A percentile compares a stretch with the other conserved stretches of the same genome.
phyloP scores from a whole-genome alignment of 2,329 filamentous ascomycete genomes.

The Teratosphaeria nubilosa region DNA sequence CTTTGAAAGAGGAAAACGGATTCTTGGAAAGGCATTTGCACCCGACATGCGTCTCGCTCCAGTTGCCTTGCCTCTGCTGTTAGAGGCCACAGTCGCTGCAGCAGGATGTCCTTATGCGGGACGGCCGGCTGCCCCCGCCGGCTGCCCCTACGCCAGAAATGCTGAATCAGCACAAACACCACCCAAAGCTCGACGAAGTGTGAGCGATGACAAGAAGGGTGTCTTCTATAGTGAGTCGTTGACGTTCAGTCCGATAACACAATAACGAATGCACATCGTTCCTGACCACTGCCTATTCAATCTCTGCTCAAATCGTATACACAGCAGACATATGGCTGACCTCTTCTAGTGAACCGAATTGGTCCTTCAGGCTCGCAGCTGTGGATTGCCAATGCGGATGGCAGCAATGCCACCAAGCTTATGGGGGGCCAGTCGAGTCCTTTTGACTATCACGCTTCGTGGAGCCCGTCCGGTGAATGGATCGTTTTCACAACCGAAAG shows the following conservation, averaged over 20 bases:
- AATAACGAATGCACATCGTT: too few relatives aligned
- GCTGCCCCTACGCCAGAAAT: background rate
- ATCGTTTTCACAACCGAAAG: background rate
- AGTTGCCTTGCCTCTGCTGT: background rate
- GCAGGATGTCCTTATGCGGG: background rate
- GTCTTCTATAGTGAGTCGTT: background rate
- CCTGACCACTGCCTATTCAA: too few relatives aligned
- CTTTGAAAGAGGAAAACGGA: too few relatives aligned
- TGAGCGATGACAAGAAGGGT: background rate
- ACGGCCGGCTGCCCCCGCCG: background rate
- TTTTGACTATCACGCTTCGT: background rate
- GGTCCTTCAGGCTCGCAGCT: background rate
- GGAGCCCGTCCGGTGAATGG: background rate
- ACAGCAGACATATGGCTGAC: background rate
- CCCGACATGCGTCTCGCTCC: background rate
- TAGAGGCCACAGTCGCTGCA: background rate
- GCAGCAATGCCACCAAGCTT: background rate
- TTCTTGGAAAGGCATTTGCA: too few relatives aligned
- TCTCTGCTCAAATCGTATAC: too few relatives aligned
- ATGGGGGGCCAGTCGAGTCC: background rate
- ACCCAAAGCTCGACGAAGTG: background rate
- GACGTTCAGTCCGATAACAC: too few relatives aligned
- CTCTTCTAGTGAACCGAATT: background rate
- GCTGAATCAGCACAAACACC: background rate
- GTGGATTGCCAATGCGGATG: background rate